Conservation (phyloP, 164 flowering plant genomes). For the Akebia trifoliata region DNA sequence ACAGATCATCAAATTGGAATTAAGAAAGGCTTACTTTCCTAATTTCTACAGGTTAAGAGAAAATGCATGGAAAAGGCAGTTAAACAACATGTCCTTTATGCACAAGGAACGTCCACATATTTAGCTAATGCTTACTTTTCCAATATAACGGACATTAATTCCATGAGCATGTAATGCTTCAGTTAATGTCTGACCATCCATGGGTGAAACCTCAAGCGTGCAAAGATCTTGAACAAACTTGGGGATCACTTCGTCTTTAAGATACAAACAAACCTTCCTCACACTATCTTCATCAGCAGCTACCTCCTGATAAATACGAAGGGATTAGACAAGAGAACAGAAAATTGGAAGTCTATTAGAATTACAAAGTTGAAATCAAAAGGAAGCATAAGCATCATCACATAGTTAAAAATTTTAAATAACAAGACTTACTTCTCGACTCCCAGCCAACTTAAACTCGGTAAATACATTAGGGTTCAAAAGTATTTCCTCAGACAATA, state of each 20-base stretch:
- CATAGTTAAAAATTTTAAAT: not conserved
- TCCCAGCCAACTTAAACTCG: constrained; percentile 80
- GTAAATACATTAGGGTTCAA: constrained; percentile 94
- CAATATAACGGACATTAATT: constrained; percentile 92
- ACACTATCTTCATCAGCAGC: constrained; percentile 84
- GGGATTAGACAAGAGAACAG: not conserved
- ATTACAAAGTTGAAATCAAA: not conserved
- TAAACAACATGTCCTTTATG: not conserved
- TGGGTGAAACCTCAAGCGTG: constrained; percentile 96
- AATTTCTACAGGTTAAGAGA: not conserved
- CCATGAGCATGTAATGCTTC: constrained; percentile 99
- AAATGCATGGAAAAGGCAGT: not conserved
- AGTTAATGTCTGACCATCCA: constrained; percentile 98
- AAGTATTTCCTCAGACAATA: constrained; percentile 34
- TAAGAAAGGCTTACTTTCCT: no score
- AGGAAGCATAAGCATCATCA: not conserved
- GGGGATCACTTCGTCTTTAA: constrained; percentile 71
- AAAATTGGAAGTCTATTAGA: not conserved
- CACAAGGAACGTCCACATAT: not conserved
- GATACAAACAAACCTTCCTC: constrained; percentile 67
- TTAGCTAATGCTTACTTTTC: constrained; percentile 52
- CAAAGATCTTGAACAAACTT: constrained; percentile 92
- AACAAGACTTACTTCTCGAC: constrained; percentile 47
- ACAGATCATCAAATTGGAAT: no score
- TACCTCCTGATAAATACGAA: constrained; percentile 52